phyloP scores from a whole-genome alignment of 2,329 filamentous ascomycete genomes.

The Colletotrichum sp. region DNA sequence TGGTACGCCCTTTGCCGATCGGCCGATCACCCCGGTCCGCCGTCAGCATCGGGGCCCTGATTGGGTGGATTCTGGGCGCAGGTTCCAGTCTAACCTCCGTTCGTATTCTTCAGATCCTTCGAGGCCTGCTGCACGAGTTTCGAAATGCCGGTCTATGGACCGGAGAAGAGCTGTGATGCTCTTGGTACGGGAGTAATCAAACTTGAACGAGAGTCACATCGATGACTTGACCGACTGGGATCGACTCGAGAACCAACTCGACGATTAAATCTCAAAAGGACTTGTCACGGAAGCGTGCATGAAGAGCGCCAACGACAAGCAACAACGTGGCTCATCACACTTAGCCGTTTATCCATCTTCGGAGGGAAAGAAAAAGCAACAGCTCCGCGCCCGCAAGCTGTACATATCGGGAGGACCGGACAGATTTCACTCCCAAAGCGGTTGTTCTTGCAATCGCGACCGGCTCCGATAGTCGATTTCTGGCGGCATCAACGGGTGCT shows the following conservation, averaged over 20 bases:
- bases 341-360: not conserved
- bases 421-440: not conserved
- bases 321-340: not conserved
- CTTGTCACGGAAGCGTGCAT: not conserved
- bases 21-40: not conserved
- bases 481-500: not conserved
- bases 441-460: not conserved
- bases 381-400: not conserved
- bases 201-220: accelerated
- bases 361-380: not conserved
- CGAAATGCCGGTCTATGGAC: accelerated
- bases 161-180: not conserved
- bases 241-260: not conserved
- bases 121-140: not conserved
- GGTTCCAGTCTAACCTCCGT: not conserved
- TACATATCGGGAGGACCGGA: not conserved
- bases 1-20: not conserved
- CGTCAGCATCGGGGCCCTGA: not conserved
- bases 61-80: not conserved
- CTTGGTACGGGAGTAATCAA: not conserved
- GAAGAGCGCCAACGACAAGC: not conserved
- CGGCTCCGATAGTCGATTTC: not conserved
- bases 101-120: not conserved
- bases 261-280: not conserved
- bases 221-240: not conserved